Base-by-base conservation (phyloP, 2,329 filamentous ascomycete genomes). In the Aurifilum marmelostoma region DNA sequence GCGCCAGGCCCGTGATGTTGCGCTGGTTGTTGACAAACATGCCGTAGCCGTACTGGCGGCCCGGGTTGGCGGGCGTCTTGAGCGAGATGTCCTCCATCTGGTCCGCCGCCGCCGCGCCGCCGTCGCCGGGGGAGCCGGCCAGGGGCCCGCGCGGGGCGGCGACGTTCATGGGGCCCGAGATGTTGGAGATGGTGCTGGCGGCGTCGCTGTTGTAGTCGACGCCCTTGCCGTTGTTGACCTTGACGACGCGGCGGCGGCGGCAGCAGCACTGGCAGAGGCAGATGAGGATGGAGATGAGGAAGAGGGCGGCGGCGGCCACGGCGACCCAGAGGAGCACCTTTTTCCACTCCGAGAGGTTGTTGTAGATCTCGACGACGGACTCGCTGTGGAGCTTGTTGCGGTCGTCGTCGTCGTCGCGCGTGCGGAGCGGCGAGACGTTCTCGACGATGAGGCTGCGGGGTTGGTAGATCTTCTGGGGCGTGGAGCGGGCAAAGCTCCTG, bases 21-120 rank as follows among this genome's bases (percentile, higher is more conserved):
- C 61, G 61, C 61, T 63, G 61, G 27, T 11, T 63, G 61, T 63
- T 63, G 61, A 63, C 61, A 24, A 63, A 47, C 61, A 63, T 63
- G 61, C 61, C 61, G n/a, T 63, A 63, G 1, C 41, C 61, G 18
- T 63, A 63, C 61, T 47, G 37, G 27, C 39, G 61, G 12, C 61
- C 61, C 16, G 59, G 34, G 39, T 27, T 34, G 37, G 59, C 59
- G 14, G 61, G 61, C 41, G 61, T 63, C 61, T 63, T 63, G 61
- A 63, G 61, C 6, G 61, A 63, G 37, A 63, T 47, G n/a, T 63
- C 61, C 39, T 29, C 61, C 61, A 63, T 63, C 27, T 47, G 37
- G 34, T 39, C 56, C 21, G n/a, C n/a, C n/a, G n/a, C n/a, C n/a
- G n/a, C n/a, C n/a, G 54, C 24, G 12, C 12, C 54, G 54, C 58